Evolutionary conservation across 495 filamentous ascomycete genomes (phyloP), one percentile per base, ranked within the genome.

Genomic region (Pseudevernia furfuracea): DNA sequence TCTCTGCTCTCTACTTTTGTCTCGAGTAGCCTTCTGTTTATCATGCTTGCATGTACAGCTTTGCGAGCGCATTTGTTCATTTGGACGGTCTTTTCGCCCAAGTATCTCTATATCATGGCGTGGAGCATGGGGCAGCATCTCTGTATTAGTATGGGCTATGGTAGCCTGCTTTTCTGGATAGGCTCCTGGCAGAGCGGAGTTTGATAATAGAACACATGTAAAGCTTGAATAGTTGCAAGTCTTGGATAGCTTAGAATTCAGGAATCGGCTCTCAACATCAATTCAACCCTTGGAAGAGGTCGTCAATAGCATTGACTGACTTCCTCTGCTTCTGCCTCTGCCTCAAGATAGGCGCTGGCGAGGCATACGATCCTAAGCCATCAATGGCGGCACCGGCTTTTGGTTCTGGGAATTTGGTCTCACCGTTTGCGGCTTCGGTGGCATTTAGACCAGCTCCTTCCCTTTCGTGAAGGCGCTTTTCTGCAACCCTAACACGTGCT

Each of bases 1-100:
- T 73, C 82, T 0, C 60, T 87, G 61, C 69, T 89, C 70, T 94
- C 90, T 23, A 74, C 87, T 30, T 92, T 91, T 68, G 72, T 80
- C 39, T 78, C 86, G 10, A 73, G 75, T 4, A 81, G 81, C 30
- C 73, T 88, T 61, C 73, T 84, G 23, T 87, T 83, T 39, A 89
- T 96, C 12, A 96, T 96, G 91, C 84, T 81, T 34, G 91, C 95
- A 37, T 99, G 95, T 72, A 90, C 90, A 64, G 76, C 81, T 15
- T 71, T 97, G 71, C 79, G 94, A 69, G 89, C 87, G 52, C 95
- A 99, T 79, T 76, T 99, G 66, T 99, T 99, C 75, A 90, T 99
- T 61, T 99, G 95, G 95, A 97, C 92, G 0, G 95, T 99, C 37
- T 99, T 99, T 75, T 92, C 88, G 59, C 95, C 95, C 6, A 99